Base-by-base conservation (phyloP, 2,329 filamentous ascomycete genomes). In the Monilinia fructicola region DNA sequence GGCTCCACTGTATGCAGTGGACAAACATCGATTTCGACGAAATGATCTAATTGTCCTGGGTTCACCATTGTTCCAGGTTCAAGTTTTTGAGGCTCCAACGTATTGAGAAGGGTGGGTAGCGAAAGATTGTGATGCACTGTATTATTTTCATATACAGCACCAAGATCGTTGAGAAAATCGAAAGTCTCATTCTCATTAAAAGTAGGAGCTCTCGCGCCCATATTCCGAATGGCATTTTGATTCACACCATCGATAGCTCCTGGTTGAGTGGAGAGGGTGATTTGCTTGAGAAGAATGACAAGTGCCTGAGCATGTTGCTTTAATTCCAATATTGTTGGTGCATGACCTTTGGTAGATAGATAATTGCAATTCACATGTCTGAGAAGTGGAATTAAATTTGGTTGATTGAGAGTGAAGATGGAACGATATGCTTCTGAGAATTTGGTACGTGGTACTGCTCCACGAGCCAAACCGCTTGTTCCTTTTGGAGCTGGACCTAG, bases 261-360 rank as follows among this genome's bases (percentile, higher is more conserved):
- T 5, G 71, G 69, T 12, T 69, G 70, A 9, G 77, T 74, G 11
- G 77, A 79, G 5, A 83, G 77, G 3, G 78, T 78, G 14, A 87
- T 74, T 53, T 78, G 76, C 3, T 79, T 78, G 68, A 88, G 85
- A 58, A 87, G 78, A 18, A 82, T 79, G 44, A 79, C 76, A 21
- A 88, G 79, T n/a, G 83, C 81, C 64, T 87, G 85, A 0, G 84
- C 83, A 69, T 88, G 85, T 72, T 85, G 81, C 74, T 88, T 88
- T 46, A 88, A 78, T 1, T 83, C 79, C 1, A 83, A 76, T n/a
- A 88, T 77, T 0, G 84, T 87, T 1, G 85, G 84, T 4, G 84
- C 76, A 7, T 77, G 74, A 5, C 81, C 82, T 16, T 77, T 76
- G 2, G 83, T 85, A 2, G 85, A 87, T 50, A 87, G 77, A 70